Percentiles rank a stretch among this genome's conserved stretches.
Evolutionary conservation across 1,284 basidiomycete genomes (phyloP).

Genomic region (Ustilago trichophora): DNA sequence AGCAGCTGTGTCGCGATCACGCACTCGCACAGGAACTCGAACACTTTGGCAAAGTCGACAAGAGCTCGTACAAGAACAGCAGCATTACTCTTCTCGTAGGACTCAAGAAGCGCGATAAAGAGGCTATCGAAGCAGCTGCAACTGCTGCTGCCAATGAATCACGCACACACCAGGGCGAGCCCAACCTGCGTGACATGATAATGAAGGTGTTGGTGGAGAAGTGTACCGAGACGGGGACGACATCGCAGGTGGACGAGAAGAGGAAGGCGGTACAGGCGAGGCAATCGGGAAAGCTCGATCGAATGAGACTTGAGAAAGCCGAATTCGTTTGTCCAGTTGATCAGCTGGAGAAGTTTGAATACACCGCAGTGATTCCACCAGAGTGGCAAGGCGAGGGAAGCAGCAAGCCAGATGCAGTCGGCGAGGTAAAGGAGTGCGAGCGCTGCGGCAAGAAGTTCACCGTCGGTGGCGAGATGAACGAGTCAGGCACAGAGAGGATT

Average conservation of each 20-base stretch:
- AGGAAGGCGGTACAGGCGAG: conserved; percentile 19
- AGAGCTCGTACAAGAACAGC: conserved; percentile 47
- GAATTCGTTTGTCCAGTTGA: conserved; percentile 51
- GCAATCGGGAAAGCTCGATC: conserved; percentile 34
- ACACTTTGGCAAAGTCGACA: conserved; percentile 36
- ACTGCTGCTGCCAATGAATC: conserved; percentile 13
- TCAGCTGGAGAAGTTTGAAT: conserved; percentile 49
- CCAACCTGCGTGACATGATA: conserved; percentile 9
- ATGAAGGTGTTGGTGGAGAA: conserved; percentile 8
- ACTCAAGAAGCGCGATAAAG: conserved; percentile 48
- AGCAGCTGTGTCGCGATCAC: conserved; percentile 32
- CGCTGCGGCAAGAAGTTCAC: conserved; percentile 54
- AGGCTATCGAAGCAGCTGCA: conserved; percentile 17
- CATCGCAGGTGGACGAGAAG: conserved; percentile 47
- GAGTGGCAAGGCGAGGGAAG: conserved; percentile 46
- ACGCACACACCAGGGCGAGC: neutral
- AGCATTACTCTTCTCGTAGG: conserved; percentile 45
- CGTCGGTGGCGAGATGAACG: conserved; percentile 47
- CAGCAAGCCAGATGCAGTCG: conserved; percentile 37
- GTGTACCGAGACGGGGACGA: conserved; percentile 55
- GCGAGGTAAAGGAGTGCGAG: conserved; percentile 53
- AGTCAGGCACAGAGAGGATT: conserved; percentile 18
- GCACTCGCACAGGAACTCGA: conserved; percentile 47
- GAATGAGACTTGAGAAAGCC: conserved; percentile 32
- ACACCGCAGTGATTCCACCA: conserved; percentile 35